Conservation (phyloP, 2,329 filamentous ascomycete genomes). For the Paraphaeosphaeria minitans region DNA sequence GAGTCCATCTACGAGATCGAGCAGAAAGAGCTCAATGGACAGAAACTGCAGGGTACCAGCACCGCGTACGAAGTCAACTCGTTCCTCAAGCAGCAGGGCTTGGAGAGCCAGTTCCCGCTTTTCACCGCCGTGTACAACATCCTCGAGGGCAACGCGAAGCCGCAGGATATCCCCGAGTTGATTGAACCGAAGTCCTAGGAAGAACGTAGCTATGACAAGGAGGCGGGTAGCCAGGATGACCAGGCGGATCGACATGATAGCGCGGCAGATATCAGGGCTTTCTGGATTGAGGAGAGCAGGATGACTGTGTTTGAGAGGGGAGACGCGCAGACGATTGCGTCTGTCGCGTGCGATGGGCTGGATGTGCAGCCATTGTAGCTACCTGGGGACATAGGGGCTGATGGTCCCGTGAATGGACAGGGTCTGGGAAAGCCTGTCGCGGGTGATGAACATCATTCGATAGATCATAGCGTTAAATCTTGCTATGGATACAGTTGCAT, state of each 20-base stretch:
- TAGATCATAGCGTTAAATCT: conserved; percentile 1
- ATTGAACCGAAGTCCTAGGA: conserved; percentile 45
- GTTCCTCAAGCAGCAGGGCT: conserved; percentile 78
- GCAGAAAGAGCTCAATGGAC: conserved; percentile 86
- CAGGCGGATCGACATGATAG: neutral
- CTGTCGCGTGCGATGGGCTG: neutral
- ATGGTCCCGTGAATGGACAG: neutral
- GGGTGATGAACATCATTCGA: neutral
- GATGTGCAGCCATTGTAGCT: neutral
- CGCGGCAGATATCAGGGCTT: neutral
- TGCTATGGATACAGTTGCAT: neutral
- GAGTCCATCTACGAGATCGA: conserved; percentile 87
- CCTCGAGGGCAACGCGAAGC: conserved; percentile 73
- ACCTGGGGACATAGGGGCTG: neutral
- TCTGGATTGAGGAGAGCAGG: neutral
- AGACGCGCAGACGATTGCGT: neutral
- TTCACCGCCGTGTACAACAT: conserved; percentile 89
- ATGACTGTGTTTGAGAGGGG: neutral
- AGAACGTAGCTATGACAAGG: neutral
- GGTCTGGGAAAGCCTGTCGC: neutral
- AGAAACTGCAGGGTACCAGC: conserved; percentile 93
- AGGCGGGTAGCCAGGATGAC: no score
- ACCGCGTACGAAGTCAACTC: conserved; percentile 90
- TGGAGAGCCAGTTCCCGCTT: conserved; percentile 84
- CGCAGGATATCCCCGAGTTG: conserved; percentile 79